Conservation (phyloP, 495 filamentous ascomycete genomes). For the Penicillium daleae region DNA sequence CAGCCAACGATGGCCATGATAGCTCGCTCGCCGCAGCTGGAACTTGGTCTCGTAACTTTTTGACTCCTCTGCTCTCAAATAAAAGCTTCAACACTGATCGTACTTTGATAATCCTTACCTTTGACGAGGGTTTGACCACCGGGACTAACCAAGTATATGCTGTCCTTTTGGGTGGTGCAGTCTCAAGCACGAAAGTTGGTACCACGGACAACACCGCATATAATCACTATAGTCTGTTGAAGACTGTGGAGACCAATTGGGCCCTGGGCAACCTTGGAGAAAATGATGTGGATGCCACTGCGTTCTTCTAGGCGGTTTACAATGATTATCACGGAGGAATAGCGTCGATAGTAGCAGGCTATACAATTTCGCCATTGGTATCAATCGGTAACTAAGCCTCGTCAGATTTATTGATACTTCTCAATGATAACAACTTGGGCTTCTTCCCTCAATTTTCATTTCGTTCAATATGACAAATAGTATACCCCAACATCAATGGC, state of each 20-base stretch:
- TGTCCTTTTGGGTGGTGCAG: constrained; percentile 15
- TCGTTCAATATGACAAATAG: too few species aligned
- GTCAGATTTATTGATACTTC: too few species aligned
- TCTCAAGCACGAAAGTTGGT: constrained; percentile 10
- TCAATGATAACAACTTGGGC: too few species aligned
- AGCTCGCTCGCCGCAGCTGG: constrained; percentile 12
- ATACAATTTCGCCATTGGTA: background rate
- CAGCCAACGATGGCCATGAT: constrained; percentile 19
- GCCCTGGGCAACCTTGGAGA: constrained; percentile 11
- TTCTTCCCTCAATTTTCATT: too few species aligned
- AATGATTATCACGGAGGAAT: background rate
- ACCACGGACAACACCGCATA: constrained; percentile 14
- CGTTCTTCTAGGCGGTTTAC: constrained; percentile 8
- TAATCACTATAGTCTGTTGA: constrained; percentile 17
- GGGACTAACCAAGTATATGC: constrained; percentile 11
- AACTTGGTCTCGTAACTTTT: constrained; percentile 15
- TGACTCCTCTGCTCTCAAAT: constrained; percentile 16
- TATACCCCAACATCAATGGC: too few species aligned
- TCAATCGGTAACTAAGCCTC: too few species aligned
- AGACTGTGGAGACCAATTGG: constrained; percentile 18
- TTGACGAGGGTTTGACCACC: constrained; percentile 12
- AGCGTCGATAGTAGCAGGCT: background rate
- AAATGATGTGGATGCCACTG: constrained; percentile 15
- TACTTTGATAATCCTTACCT: constrained; percentile 18
- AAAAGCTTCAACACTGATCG: constrained; percentile 15